phyloP scores from a whole-genome alignment of 352 stramenopile genomes.

The Globisporangium mamillatum region DNA sequence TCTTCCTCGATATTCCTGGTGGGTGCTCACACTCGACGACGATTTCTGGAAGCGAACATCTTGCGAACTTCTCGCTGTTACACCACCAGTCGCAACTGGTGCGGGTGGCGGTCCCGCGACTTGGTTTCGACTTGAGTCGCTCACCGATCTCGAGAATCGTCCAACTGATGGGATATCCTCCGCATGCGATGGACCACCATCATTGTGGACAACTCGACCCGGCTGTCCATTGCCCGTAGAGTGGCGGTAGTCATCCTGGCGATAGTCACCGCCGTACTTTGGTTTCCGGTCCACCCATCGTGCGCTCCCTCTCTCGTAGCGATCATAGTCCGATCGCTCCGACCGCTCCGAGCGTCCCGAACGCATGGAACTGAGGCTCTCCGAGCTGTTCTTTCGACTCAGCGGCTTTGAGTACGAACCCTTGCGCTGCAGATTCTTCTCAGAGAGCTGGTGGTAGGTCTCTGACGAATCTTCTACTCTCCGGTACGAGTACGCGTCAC shows the following conservation, averaged over 20 bases:
- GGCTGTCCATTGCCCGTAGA: slow-evolving; percentile 6
- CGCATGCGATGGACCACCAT: background rate
- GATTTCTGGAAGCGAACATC: slow-evolving; percentile 46
- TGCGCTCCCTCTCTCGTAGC: slow-evolving; percentile 1
- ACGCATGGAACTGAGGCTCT: slow-evolving; percentile 49
- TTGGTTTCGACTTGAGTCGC: slow-evolving; percentile 10
- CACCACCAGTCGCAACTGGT: background rate
- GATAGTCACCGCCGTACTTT: slow-evolving; percentile 7
- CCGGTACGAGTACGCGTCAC: slow-evolving; percentile 20
- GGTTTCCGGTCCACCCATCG: slow-evolving; percentile 5
- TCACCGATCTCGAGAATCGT: slow-evolving; percentile 11
- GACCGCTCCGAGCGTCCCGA: slow-evolving; percentile 41
- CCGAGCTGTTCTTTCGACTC: slow-evolving; percentile 50
- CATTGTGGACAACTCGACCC: background rate
- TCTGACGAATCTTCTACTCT: slow-evolving; percentile 23
- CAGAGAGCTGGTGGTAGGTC: slow-evolving; percentile 17
- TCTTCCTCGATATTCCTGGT: background rate
- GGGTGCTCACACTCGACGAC: slow-evolving; percentile 1
- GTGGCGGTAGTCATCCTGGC: slow-evolving; percentile 17
- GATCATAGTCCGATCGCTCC: slow-evolving; percentile 20
- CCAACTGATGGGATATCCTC: slow-evolving; percentile 2
- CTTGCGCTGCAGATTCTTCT: slow-evolving; percentile 19
- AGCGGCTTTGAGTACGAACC: slow-evolving; percentile 23
- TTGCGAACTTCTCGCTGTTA: slow-evolving; percentile 36
- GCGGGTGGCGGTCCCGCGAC: background rate